Evolutionary conservation across 106 monocot species (phyloP).

Genomic region (Phalaenopsis equestris): DNA sequence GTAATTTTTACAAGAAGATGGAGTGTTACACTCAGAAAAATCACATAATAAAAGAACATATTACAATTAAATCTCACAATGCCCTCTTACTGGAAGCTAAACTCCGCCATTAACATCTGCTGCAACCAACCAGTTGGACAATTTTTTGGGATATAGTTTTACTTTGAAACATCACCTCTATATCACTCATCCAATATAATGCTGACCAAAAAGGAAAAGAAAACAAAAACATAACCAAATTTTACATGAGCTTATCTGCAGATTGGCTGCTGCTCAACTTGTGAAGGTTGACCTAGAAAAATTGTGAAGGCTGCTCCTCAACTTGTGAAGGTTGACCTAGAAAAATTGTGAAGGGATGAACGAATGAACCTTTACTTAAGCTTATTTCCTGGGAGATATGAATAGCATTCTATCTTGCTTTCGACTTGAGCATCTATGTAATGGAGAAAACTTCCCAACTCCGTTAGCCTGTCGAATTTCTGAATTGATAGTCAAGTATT

Average conservation of each 20-base stretch:
- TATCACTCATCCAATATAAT: too few species aligned
- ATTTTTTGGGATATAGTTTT: not conserved
- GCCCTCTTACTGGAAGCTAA: not conserved
- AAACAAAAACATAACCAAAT: not conserved
- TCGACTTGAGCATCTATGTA: slow-evolving; percentile 22
- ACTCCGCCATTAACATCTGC: not conserved
- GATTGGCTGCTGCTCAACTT: not conserved
- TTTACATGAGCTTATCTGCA: not conserved
- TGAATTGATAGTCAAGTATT: slow-evolving; percentile 13
- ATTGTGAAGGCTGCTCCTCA: not conserved
- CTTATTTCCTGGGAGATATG: slow-evolving; percentile 29
- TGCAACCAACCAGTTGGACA: not conserved
- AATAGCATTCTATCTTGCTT: slow-evolving; percentile 37
- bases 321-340: not conserved
- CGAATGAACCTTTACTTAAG: not conserved
- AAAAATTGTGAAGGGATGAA: not conserved
- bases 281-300: not conserved
- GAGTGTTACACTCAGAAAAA: not conserved
- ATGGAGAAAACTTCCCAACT: slow-evolving; percentile 42
- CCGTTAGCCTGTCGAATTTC: slow-evolving; percentile 46
- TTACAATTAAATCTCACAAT: not conserved
- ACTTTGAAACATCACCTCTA: not conserved
- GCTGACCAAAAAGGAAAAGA: too few species aligned
- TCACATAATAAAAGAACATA: not conserved
- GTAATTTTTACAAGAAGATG: not conserved